Evolutionary conservation across 768 basidiomycete genomes (phyloP).

Genomic region (Suillus ampliporus): DNA sequence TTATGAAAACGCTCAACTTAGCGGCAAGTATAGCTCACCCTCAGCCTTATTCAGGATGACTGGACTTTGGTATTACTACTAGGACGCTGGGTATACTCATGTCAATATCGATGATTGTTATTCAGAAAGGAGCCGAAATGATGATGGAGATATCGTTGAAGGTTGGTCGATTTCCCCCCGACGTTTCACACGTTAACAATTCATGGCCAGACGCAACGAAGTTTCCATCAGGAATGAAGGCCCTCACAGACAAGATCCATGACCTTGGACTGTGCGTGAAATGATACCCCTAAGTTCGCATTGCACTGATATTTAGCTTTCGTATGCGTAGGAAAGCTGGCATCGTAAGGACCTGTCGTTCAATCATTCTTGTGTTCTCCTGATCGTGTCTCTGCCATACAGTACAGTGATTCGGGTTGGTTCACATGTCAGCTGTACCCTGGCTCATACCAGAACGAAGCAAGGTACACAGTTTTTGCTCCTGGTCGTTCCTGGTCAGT

Average conservation of each 20-base stretch:
- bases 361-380: neutral
- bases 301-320: neutral
- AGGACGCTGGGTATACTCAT: constrained; percentile 64
- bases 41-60: neutral
- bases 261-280: constrained; percentile 57
- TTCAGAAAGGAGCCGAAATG: constrained; percentile 58
- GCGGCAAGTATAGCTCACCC: constrained; percentile 40
- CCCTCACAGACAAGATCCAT: constrained; percentile 60
- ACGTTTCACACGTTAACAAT: neutral
- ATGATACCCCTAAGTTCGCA: constrained; percentile 6
- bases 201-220: constrained; percentile 46
- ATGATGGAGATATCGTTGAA: constrained; percentile 59
- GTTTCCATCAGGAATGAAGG: constrained; percentile 65
- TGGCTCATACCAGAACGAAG: constrained; percentile 69
- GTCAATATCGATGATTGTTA: constrained; percentile 73
- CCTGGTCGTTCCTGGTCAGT: neutral
- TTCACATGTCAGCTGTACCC: constrained; percentile 69
- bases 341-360: constrained; percentile 48
- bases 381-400: neutral
- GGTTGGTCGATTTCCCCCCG: constrained; percentile 35
- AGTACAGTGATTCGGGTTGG: constrained; percentile 76
- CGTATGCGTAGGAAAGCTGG: constrained; percentile 54
- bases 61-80: constrained; percentile 5
- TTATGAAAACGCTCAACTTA: constrained; percentile 59
- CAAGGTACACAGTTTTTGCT: constrained; percentile 40